A percentile compares a stretch with the other conserved stretches of the same genome.
phyloP scores from a whole-genome alignment of 192 early-diverging fungal genomes.

The Rhizophagus clarus region DNA sequence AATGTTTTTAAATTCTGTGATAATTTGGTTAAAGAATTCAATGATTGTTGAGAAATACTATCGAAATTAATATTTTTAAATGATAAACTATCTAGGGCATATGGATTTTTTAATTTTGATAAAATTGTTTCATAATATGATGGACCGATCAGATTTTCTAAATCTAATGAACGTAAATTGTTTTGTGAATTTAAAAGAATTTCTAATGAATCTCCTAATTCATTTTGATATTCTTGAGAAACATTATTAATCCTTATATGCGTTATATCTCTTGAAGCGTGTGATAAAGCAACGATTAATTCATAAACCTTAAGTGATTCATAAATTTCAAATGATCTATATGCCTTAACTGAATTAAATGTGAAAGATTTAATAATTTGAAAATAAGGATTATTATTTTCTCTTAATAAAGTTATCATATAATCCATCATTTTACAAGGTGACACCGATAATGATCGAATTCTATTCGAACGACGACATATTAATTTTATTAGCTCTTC shows the following conservation, averaged over 20 bases:
- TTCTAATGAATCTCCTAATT: not conserved
- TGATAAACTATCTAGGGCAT: not conserved
- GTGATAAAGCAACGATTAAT: not conserved
- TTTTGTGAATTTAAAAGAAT: not conserved
- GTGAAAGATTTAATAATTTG: not conserved
- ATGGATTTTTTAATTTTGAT: not conserved
- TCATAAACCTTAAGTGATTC: not conserved
- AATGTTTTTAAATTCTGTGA: not conserved
- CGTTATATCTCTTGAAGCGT: not conserved
- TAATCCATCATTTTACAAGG: not conserved
- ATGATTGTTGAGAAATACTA: not conserved
- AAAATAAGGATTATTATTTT: not conserved
- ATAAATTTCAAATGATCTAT: too few species aligned
- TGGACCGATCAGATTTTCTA: not conserved
- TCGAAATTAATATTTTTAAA: not conserved
- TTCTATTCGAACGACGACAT: not conserved
- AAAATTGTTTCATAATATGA: not conserved
- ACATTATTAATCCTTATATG: not conserved
- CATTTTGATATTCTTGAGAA: not conserved
- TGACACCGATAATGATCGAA: not conserved
- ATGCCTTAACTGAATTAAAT: not conserved
- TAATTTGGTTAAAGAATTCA: not conserved
- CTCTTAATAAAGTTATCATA: not conserved
- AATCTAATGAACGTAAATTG: not conserved
- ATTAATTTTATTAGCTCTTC: not conserved